These are phyloP conservation scores for Penicillium sp. DNA, from an alignment of 2,329 filamentous ascomycete species.

Conservation along the genomic window DNA sequence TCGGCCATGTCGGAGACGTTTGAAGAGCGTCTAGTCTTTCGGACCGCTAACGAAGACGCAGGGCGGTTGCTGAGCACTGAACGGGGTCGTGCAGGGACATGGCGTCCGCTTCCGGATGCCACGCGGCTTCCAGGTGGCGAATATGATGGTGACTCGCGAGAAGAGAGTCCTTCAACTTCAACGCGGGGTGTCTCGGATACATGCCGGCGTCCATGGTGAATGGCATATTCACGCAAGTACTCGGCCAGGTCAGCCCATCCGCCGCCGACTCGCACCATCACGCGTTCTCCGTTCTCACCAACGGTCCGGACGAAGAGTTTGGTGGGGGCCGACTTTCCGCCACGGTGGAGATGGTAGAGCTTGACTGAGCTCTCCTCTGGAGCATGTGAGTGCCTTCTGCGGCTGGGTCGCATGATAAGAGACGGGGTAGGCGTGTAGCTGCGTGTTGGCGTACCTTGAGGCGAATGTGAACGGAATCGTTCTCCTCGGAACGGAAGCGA, in stretches of 20 bases:
- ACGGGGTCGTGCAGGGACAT: constrained; percentile 42
- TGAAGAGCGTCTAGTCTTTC: constrained; percentile 44
- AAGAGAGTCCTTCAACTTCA: constrained; percentile 58
- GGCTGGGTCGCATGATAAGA: constrained; percentile 68
- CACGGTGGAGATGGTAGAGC: constrained; percentile 86
- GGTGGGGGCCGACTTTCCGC: constrained; percentile 83
- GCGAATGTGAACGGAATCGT: constrained; percentile 44
- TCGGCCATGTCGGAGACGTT: constrained; percentile 37
- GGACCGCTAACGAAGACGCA: constrained; percentile 45
- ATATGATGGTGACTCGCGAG: constrained; percentile 36
- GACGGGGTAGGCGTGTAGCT: constrained; percentile 68
- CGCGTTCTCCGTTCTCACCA: constrained; percentile 84
- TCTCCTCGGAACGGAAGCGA: constrained; percentile 46
- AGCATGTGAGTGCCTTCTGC: constrained; percentile 41
- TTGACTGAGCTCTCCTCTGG: constrained; percentile 75
- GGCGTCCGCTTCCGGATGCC: constrained; percentile 33
- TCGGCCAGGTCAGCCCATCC: constrained; percentile 98
- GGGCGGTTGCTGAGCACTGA: constrained; percentile 44
- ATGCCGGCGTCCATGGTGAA: constrained; percentile 81
- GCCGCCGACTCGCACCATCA: constrained; percentile 97
- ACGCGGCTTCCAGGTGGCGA: constrained; percentile 33
- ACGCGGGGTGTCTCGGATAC: constrained; percentile 59
- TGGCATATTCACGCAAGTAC: constrained; percentile 90
- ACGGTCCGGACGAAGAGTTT: constrained; percentile 94
- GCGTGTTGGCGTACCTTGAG: constrained; percentile 41